These are phyloP conservation scores for Trichophyton simii DNA, from an alignment of 2,329 filamentous ascomycete genomes.

Conservation along the genomic window DNA sequence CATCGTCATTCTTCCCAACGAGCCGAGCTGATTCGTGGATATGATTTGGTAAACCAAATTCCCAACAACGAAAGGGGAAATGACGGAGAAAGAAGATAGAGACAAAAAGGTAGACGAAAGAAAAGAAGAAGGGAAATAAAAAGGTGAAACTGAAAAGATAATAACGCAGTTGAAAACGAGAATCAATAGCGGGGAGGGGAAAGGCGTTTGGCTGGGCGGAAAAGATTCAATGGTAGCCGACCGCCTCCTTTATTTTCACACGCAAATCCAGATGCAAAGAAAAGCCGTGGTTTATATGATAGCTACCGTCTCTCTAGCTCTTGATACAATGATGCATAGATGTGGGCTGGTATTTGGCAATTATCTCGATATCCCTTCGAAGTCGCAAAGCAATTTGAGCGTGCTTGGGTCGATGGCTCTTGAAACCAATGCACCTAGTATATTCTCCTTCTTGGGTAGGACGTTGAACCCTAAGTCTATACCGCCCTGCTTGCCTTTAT, in stretches of 20 bases:
- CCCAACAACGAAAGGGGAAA: neutral
- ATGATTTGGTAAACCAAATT: neutral
- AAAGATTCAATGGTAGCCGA: neutral
- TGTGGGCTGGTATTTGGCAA: conserved; percentile 5
- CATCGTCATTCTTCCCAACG: neutral
- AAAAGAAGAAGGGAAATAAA: too few relatives aligned
- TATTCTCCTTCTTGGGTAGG: conserved; percentile 53
- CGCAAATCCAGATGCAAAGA: neutral
- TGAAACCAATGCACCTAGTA: conserved; percentile 56
- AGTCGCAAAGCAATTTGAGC: conserved; percentile 55
- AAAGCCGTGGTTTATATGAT: neutral
- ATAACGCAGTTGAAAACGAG: conserved; percentile 2
- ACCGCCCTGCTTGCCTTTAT: conserved; percentile 35
- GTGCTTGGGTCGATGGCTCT: conserved; percentile 51
- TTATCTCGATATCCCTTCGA: conserved; percentile 42
- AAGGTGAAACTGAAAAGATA: conserved; percentile 3
- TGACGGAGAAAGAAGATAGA: neutral
- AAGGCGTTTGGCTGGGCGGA: neutral
- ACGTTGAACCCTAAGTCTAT: conserved; percentile 46
- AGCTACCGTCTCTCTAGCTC: neutral
- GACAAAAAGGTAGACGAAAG: neutral
- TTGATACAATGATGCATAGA: neutral
- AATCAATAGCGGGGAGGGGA: neutral
- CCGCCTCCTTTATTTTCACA: neutral
- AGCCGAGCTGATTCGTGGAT: neutral